Percentiles rank a stretch among this genome's conserved stretches.
Conservation (phyloP, 2,329 filamentous ascomycete genomes). For the Verruconis gallopava region DNA sequence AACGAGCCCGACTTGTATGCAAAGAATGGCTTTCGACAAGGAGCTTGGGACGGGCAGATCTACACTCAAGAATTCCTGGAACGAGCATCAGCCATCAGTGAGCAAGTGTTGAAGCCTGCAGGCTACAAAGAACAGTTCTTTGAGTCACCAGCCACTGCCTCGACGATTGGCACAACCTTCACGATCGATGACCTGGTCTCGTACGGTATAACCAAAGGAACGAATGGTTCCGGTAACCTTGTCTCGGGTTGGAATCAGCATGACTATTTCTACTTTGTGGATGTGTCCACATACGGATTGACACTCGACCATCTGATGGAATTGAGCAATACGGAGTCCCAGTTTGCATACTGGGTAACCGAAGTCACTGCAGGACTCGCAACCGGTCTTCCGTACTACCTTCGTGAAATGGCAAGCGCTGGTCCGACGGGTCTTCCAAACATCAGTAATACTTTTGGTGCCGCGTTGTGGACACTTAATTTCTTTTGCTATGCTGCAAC, state of each 20-base stretch:
- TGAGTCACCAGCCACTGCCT: conserved; percentile 36
- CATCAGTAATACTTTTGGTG: conserved; percentile 36
- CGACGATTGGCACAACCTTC: conserved; percentile 39
- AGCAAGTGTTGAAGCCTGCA: conserved; percentile 32
- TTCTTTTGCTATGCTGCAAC: conserved; percentile 38
- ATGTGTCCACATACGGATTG: conserved; percentile 30
- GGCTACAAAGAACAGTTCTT: conserved; percentile 32
- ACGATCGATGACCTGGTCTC: conserved; percentile 29
- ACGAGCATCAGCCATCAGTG: conserved; percentile 30
- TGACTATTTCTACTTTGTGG: conserved; percentile 41
- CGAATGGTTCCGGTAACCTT: conserved; percentile 24
- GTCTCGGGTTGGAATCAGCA: conserved; percentile 39
- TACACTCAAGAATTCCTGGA: conserved; percentile 36
- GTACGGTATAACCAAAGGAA: conserved; percentile 26
- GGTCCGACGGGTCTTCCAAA: conserved; percentile 35
- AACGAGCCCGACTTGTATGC: conserved; percentile 32
- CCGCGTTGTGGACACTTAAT: conserved; percentile 40
- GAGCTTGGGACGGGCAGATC: conserved; percentile 29
- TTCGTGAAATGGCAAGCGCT: conserved; percentile 39
- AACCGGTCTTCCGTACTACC: conserved; percentile 33
- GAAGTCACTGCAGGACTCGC: conserved; percentile 30
- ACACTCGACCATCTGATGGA: conserved; percentile 34
- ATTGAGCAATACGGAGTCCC: conserved; percentile 32
- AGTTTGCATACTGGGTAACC: conserved; percentile 34
- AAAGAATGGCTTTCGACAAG: conserved; percentile 33